Evolutionary conservation across 2,329 filamentous ascomycete genomes (phyloP), one percentile per base, ranked within the genome.

Genomic region (Aureobasidium sp.): DNA sequence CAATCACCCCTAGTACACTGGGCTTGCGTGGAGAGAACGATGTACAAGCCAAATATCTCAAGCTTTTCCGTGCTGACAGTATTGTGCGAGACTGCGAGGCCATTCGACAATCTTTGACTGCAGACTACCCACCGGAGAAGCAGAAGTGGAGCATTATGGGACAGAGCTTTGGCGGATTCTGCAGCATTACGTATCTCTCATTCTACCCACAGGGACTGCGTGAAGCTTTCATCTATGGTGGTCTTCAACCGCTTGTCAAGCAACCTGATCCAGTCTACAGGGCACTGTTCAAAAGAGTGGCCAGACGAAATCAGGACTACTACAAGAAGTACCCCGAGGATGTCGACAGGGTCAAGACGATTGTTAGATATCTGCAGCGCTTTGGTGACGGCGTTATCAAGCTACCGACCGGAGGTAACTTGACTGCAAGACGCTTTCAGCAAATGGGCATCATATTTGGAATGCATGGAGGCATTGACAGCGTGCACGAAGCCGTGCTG

Each of bases 141-240:
- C 83, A 85, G 72, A 86, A 87, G 71, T 97, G 92, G 93, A 88
- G 86, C 62, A 82, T 94, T 34, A 87, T 96, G 64, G 93, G 93
- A 9, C 93, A 97, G 76, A 92, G 88, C 16, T 97, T 96, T 73
- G 93, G 93, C 42, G 93, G 93, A 1, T 97, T 96, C 74, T 90
- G 91, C 70, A 82, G 81, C 51, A 79, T 91, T 37, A 93, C 88
- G 8, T 97, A 97, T 73, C 82, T 97, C 16, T 94, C 89, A 2
- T 85, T 89, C 71, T 86, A 80, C 67, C 90, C 90, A 0, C 82
- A 91, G 61, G 88, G 89, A 1, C 75, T 97, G 29, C 84, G 85
- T 34, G 93, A 97, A 76, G 76, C 85, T 29, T 97, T 96, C 71
- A 80, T 92, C 37, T 90, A 89, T 11, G 93, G 93, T 41, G 93